Evolutionary conservation across 176 grass and related monocot genomes (phyloP), one percentile per base, ranked within the genome.

Genomic region (Ensete glaucum): DNA sequence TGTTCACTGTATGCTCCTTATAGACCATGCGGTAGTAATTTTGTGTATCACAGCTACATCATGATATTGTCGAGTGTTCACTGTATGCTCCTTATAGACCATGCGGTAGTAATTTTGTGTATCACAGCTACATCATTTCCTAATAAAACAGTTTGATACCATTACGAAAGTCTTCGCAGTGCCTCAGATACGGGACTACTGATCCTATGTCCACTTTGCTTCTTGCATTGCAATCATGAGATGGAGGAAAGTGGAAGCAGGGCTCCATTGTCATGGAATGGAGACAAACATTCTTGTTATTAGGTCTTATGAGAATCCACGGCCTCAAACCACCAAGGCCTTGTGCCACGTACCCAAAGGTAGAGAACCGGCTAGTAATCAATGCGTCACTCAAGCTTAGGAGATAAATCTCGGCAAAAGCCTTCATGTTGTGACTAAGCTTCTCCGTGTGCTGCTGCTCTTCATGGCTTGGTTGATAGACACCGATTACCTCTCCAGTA

Each of bases 191-290:
- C 49, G 78, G 72, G 22, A 78, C 77, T 7, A 85, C 50, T 8
- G 74, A 34, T 27, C 76, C 82, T 63, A 80, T 15, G 9, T 81
- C 80, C 13, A 19, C 12, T 3, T 67, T 17, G 1, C 24, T 57
- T 73, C 58, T 83, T 50, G 66, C 71, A 17, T 72, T 68, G 80
- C 81, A 83, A n/a, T 76, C 60, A 26, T 57, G 56, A 48, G 10
- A 10, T 8, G 80, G 83, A 9, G 82, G 23, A 10, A 59, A 12
- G 52, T 85, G 85, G 56, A 80, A 87, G 71, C 88, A 90, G 0
- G 88, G 88, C 60, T 90, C 88, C 81, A 86, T 79, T 8, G 88
- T 87, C 52, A 79, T 17, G 71, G 80, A 85, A 86, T 21, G 83
- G 63, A 51, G 21, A 75, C 20, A 57, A 13, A 27, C 34, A 43